phyloP scores from a whole-genome alignment of 768 basidiomycete genomes.

The Peribolospora baueri region DNA sequence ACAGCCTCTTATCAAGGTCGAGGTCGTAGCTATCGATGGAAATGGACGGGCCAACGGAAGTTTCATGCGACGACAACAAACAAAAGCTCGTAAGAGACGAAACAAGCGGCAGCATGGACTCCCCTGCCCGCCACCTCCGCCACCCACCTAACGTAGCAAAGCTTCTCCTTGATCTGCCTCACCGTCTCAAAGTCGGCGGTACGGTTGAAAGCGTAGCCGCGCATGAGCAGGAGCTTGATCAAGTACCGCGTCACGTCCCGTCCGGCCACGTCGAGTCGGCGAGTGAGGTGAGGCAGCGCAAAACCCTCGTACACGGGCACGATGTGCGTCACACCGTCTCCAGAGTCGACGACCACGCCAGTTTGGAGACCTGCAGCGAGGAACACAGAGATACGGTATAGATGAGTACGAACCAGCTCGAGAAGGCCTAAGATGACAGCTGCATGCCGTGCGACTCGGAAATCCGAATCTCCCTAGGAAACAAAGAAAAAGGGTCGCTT shows the following conservation, averaged over 20 bases:
- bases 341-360: conserved; percentile 96
- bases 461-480: no score
- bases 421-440: not conserved
- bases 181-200: conserved; percentile 99
- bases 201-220: conserved; percentile 99
- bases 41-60: not conserved
- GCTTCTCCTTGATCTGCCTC: conserved; percentile 91
- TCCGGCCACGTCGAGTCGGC: conserved; percentile 87
- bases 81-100: not conserved
- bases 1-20: conserved; percentile 72
- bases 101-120: not conserved
- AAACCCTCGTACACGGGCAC: conserved; percentile 97
- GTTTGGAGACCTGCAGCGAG: conserved; percentile 58
- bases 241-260: conserved; percentile 94
- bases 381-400: not conserved
- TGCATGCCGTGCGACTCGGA: not conserved
- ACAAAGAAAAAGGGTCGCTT: no score
- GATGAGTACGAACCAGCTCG: not conserved
- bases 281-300: conserved; percentile 79
- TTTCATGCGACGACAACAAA: not conserved
- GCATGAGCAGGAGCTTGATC: conserved; percentile 97
- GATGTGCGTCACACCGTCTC: conserved; percentile 97
- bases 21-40: conserved; percentile 52
- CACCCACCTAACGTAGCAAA: conserved; percentile 80
- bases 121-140: not conserved